Evolutionary conservation across 805 yeast genomes (phyloP), one percentile per base, ranked within the genome.

Genomic region (Hemisphaericaspora nanyangensis): DNA sequence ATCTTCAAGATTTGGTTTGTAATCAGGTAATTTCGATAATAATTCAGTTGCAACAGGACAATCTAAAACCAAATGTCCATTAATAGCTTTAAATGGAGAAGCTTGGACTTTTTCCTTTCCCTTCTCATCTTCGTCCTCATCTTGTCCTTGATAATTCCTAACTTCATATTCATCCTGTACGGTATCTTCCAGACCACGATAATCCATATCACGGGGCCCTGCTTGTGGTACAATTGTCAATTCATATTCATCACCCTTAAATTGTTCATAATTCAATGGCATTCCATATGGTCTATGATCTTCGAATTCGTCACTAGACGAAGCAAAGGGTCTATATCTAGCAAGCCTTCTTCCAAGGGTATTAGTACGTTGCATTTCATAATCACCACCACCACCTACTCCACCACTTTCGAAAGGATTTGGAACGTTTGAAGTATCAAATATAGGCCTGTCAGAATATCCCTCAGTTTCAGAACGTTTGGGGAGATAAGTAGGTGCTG

Each of bases 41-140:
- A 68, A 55, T 43, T 66, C 72, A 57, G 59, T 60, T 5, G 66
- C 79, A 53, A 53, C 70, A 38, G 71, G 79, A 53, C 74, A 68
- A 46, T 68, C 74, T 43, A 68, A 56, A 8, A 68, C 73, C 56
- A 68, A 68, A 47, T 68, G 70, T n/a, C 74, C 74, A 40, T 69
- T 63, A 40, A 59, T 56, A 25, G 71, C 72, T 22, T 22, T 22
- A 12, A 6, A 60, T 43, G 5, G 67, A 65, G 15, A 63, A 61
- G 22, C 56, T 56, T 31, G 59, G 61, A 11, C 67, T 64, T 45
- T 61, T 61, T 8, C 56, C 51, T 16, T 60, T 55, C 24, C 58
- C 61, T 42, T 58, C 63, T n/a, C n/a, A n/a, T n/a, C n/a, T n/a
- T n/a, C n/a, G n/a, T n/a, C n/a, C n/a, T n/a, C n/a, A n/a, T n/a